phyloP scores from a whole-genome alignment of 768 basidiomycete species.

The Russula lepida region DNA sequence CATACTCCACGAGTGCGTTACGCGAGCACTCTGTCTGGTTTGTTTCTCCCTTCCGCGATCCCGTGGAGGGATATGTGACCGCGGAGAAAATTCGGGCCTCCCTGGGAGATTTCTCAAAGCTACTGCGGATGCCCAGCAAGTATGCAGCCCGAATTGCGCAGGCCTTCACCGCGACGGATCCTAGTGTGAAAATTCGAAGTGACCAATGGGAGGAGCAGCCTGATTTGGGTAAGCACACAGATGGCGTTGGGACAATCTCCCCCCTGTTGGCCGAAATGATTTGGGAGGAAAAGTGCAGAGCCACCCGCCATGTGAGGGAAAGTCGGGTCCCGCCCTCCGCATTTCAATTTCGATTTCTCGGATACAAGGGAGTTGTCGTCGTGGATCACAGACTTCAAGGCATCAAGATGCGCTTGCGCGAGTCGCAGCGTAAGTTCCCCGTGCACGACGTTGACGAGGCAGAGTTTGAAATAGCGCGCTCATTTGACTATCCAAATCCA shows the following conservation, averaged over 20 bases:
- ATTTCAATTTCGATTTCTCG: constrained; percentile 78
- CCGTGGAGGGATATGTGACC: constrained; percentile 37
- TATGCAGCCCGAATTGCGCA: constrained; percentile 78
- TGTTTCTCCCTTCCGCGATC: constrained; percentile 50
- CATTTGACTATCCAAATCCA: constrained; percentile 49
- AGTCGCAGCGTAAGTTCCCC: constrained; percentile 71
- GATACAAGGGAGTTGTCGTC: constrained; percentile 70
- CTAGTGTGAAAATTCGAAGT: constrained; percentile 48
- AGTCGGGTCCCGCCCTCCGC: constrained; percentile 23
- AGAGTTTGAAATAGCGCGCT: constrained; percentile 67
- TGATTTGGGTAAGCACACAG: constrained; percentile 59
- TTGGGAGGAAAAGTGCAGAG: constrained; percentile 45
- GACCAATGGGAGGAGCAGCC: constrained; percentile 55
- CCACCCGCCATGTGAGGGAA: constrained; percentile 14
- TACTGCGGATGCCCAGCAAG: constrained; percentile 50
- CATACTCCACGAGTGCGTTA: constrained; percentile 72
- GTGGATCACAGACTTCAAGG: constrained; percentile 53
- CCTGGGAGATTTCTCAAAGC: constrained; percentile 59
- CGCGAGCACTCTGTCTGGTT: constrained; percentile 82
- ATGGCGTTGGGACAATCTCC: constrained; percentile 78
- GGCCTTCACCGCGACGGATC: constrained; percentile 76
- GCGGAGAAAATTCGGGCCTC: constrained; percentile 50
- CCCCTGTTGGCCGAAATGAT: constrained; percentile 47
- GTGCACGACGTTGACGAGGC: constrained; percentile 35
- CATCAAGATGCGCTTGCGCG: constrained; percentile 60